Percentiles rank a stretch among this genome's conserved stretches.
Conservation (phyloP, 345 rosid genomes). For the Cochlearia excelsa region DNA sequence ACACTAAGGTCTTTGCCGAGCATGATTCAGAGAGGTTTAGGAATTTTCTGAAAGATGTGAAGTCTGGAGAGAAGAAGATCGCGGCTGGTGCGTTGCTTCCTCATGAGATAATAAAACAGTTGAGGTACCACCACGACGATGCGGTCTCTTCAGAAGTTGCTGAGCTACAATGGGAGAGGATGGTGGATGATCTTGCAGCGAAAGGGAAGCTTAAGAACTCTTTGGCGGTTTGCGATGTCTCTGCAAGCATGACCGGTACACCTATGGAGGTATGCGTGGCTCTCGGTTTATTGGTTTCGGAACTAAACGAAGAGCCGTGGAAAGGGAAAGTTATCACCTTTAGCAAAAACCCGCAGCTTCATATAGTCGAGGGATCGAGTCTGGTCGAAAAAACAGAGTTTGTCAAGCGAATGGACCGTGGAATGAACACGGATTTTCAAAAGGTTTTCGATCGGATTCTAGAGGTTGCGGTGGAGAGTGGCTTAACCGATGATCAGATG, state of each 20-base stretch:
- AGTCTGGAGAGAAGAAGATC: constrained; percentile 34
- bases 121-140: constrained; percentile 15
- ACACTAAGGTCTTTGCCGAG: constrained; percentile 19
- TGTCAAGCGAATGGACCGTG: constrained; percentile 39
- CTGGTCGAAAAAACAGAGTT: constrained; percentile 39
- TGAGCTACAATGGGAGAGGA: constrained; percentile 58
- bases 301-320: constrained; percentile 62
- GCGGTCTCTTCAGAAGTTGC: constrained; percentile 41
- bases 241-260: constrained; percentile 45
- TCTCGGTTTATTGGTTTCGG: constrained; percentile 50
- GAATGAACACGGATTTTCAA: constrained; percentile 43
- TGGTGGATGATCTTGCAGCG: constrained; percentile 51
- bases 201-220: constrained; percentile 50
- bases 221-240: constrained; percentile 56
- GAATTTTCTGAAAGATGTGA: constrained; percentile 25
- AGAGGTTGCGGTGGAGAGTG: constrained; percentile 42
- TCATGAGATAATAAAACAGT: constrained; percentile 50
- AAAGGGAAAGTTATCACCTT: constrained; percentile 57
- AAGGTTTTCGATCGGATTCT: constrained; percentile 54
- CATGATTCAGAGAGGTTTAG: constrained; percentile 32
- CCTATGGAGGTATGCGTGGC: constrained; percentile 65
- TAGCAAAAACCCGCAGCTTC: constrained; percentile 44
- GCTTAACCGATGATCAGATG: constrained; percentile 48
- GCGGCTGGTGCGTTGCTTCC: constrained; percentile 64
- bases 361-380: constrained; percentile 32